Percentiles rank a stretch among this genome's conserved stretches.
Evolutionary conservation across 257 asterid species (phyloP).

Genomic region (Fraxinus excelsior): DNA sequence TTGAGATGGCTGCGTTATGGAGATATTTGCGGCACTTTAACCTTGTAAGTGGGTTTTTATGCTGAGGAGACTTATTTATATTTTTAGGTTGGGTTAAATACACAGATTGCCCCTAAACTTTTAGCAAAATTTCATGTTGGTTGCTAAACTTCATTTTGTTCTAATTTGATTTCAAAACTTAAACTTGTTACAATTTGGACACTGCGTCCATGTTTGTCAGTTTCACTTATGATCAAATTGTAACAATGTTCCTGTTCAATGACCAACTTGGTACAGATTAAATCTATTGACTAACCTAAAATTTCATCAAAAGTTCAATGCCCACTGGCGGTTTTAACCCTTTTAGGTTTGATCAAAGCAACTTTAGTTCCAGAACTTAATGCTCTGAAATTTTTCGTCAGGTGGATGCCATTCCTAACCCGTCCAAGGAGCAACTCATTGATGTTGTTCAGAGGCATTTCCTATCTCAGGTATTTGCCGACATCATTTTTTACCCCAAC

Average conservation of each 20-base stretch:
- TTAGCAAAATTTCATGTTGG: background rate
- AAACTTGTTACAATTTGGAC: background rate
- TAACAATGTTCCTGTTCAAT: background rate
- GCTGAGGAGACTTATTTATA: background rate
- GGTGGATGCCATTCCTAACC: conserved; percentile 81
- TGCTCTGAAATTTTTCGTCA: conserved; percentile 15
- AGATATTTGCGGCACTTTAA: conserved; percentile 86
- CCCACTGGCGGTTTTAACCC: background rate
- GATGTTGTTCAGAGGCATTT: conserved; percentile 94
- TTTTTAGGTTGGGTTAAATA: background rate
- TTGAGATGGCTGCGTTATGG: conserved; percentile 86
- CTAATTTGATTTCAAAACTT: background rate
- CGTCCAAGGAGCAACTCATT: conserved; percentile 80
- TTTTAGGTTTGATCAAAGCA: background rate
- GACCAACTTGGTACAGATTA: too few species aligned
- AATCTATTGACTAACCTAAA: background rate
- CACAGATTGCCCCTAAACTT: background rate
- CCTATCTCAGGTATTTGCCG: conserved; percentile 65
- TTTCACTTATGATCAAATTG: background rate
- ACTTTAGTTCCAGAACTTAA: background rate
- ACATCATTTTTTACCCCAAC: background rate
- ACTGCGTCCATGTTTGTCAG: background rate
- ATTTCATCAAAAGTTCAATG: background rate
- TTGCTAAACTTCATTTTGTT: too few species aligned
- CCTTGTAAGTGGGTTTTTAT: conserved; percentile 48